Conservation (phyloP, 192 early-diverging fungal genomes). For the Dissophora ornata region DNA sequence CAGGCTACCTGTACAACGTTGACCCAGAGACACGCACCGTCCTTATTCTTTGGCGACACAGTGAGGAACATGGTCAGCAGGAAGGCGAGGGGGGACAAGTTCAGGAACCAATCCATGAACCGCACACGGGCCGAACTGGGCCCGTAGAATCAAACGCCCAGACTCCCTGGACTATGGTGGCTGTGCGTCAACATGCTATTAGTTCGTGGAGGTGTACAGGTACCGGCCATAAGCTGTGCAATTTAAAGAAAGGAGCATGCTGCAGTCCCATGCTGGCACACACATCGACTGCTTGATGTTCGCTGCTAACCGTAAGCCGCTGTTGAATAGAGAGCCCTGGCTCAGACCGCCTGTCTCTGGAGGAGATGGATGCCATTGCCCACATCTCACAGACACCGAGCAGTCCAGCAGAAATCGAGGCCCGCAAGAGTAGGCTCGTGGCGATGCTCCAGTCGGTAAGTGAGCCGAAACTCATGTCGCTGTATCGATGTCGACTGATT, state of each 20-base stretch:
- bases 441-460: constrained; percentile 31
- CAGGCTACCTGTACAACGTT: constrained; percentile 48
- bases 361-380: constrained; percentile 31
- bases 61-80: not conserved
- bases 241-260: not conserved
- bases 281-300: too few species aligned
- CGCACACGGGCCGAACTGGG: too few species aligned
- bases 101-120: not conserved
- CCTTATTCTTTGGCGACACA: constrained; percentile 21
- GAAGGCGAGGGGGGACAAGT: not conserved
- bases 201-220: constrained; percentile 1
- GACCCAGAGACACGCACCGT: constrained; percentile 48
- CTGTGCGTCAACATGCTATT: constrained; percentile 32
- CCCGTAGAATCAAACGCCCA: not conserved
- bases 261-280: too few species aligned
- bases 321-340: not conserved
- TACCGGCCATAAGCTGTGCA: not conserved
- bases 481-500: too few species aligned
- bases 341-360: not conserved
- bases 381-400: not conserved
- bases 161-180: constrained; percentile 12
- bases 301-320: too few species aligned
- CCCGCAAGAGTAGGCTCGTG: constrained; percentile 35
- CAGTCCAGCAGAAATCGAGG: constrained; percentile 9
- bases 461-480: too few species aligned